phyloP scores from a whole-genome alignment of 1,139 yeast species.

The Taphrina sp. region DNA sequence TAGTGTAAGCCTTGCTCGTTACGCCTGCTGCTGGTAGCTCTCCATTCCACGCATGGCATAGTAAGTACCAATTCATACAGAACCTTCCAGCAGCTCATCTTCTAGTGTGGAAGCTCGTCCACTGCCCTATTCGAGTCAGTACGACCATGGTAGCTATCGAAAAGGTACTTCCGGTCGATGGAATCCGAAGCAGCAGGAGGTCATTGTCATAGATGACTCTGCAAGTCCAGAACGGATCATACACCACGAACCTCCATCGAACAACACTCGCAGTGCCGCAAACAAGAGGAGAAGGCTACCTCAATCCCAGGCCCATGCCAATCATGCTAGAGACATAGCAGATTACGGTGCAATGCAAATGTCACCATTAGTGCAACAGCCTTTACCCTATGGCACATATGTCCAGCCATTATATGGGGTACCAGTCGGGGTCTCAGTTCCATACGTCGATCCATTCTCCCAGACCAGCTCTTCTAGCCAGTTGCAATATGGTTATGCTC shows the following conservation, averaged over 20 bases:
- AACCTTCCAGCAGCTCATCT: background rate
- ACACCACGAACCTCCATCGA: conserved; percentile 9
- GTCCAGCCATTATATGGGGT: background rate
- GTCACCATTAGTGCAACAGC: background rate
- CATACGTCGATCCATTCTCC: background rate
- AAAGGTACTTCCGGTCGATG: background rate
- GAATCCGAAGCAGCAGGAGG: conserved; percentile 39
- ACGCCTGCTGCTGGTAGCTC: no score
- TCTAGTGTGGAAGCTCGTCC: conserved; percentile 15
- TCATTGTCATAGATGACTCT: conserved; percentile 44
- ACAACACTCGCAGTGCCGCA: conserved; percentile 16
- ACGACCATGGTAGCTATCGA: background rate
- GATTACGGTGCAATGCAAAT: no score
- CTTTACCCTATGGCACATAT: background rate
- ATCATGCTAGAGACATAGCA: background rate
- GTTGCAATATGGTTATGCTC: background rate
- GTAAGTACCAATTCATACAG: background rate
- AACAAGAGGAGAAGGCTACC: conserved; percentile 5
- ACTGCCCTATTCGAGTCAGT: conserved; percentile 1
- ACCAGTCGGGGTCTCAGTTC: no score
- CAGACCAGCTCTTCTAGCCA: background rate
- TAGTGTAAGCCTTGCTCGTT: no score
- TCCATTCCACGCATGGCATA: conserved; percentile 13
- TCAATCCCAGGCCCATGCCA: background rate
- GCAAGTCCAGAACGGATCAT: conserved; percentile 13